Evolutionary conservation across 2,329 filamentous ascomycete species (phyloP), one percentile per base, ranked within the genome.

Genomic region (Aspergillus terreus): DNA sequence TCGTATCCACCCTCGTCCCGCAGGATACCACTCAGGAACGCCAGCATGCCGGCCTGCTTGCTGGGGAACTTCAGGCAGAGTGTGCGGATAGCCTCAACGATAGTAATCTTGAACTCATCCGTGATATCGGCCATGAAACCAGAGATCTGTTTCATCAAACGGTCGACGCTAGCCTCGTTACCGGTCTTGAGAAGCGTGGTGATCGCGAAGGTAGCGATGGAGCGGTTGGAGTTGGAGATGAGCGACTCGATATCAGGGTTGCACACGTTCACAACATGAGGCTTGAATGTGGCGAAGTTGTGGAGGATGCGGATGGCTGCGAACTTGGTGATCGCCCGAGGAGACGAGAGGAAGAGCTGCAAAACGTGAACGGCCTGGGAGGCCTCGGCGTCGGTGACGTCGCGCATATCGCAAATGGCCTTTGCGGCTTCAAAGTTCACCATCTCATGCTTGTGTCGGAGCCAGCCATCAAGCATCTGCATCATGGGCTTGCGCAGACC

Each of bases 41-140:
- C 85, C 47, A 99, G 85, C 92, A 99, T 97, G 56, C 91, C 92
- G 44, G 92, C 92, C 75, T 99, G 94, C 77, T 99, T 99, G 76
- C 84, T 92, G 32, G 94, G 94, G 77, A 99, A 99, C 76, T 99
- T 99, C 62, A 99, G 79, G 71, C 92, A 97, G 38, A 99, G 78
- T 3, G 94, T 97, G 55, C 94, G 88, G 67, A 99, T 96, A 40
- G 94, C 94, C 73, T 99, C 94, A 41, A 99, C 92, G 65, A 99
- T 96, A n/a, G 94, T 99, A 61, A 99, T 96, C 80, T 97, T 99
- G 81, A 99, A 99, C 73, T 99, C 94, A 68, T 99, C 94, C 6
- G 92, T 96, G 60, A 97, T 97, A 73, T 97, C 94, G 4, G 92
- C 90, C 94, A 99, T 97, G 78, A 99, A 96, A 36, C 88, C 87